Evolutionary conservation across 192 early-diverging fungal genomes (phyloP), one percentile per base, ranked within the genome.

Genomic region (Gigaspora rosea): DNA sequence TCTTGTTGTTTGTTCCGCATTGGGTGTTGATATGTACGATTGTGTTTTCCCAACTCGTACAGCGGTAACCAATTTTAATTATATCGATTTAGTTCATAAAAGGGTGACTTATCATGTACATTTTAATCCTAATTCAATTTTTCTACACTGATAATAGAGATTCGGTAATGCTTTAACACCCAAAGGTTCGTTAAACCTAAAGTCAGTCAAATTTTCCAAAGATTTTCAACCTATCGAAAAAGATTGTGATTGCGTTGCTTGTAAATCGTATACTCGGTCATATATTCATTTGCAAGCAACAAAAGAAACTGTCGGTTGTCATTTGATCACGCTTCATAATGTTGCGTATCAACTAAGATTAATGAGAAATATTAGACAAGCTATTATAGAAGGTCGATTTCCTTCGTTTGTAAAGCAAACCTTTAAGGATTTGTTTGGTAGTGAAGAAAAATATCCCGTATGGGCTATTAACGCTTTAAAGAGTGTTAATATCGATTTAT

Each of bases 11-110:
- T 94, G 94, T 86, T 88, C 89, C 33, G 93, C 94, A 48, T 82
- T 95, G 77, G 94, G 94, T 49, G 92, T 95, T 54, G 93, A 95
- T 80, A 94, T 94, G 93, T 95, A 91, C 80, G 94, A 95, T 78
- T 95, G 94, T 82, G 94, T 95, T 33, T 95, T 92, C 79, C 94
- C 94, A 0, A 95, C 94, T 4, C 88, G 94, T 57, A 95, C 94
- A 22, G 94, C 94, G 6, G 86, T 87, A 82, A 78, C 80, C 80
- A 80, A 16, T 8, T 65, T 5, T 5, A 56, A 56, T 13, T 56
- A n/a, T 56, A 18, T 56, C 12, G 52, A 56, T 13, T 46, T 54
- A 73, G 16, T 58, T n/a, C 12, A 57, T 54, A 18, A 33, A 36
- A 41, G 0, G 6, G 2, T 73, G 15, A 16, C 22, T 68, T 66